Percentiles rank a stretch among this genome's conserved stretches.
Evolutionary conservation across 2,329 filamentous ascomycete genomes (phyloP).

Genomic region (Fusarium redolens): DNA sequence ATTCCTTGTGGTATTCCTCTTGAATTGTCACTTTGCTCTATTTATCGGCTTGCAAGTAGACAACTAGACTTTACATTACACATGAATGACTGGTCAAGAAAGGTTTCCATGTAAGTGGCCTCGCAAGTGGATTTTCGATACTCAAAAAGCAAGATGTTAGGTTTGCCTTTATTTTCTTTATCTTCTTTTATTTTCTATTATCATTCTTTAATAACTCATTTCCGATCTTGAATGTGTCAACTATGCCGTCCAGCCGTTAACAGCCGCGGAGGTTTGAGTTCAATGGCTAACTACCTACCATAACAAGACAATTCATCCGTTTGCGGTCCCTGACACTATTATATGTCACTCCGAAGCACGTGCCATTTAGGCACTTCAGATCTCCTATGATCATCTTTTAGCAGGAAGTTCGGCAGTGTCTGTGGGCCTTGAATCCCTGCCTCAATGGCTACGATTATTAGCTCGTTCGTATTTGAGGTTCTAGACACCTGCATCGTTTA

Average conservation of each 20-base stretch:
- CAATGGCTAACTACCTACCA: background rate
- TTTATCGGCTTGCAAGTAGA: background rate
- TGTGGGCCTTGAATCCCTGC: background rate
- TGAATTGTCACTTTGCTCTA: background rate
- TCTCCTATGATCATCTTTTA: background rate
- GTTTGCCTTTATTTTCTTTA: no score
- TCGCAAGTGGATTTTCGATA: no score
- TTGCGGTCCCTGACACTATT: background rate
- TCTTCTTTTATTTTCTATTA: no score
- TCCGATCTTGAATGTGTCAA: no score
- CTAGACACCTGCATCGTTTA: background rate
- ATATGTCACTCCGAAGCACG: background rate
- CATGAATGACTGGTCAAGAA: background rate
- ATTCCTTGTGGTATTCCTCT: background rate
- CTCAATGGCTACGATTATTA: background rate
- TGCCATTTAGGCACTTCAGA: background rate
- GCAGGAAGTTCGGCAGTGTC: background rate
- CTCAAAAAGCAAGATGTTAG: no score
- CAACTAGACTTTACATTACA: background rate
- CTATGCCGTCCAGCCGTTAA: background rate
- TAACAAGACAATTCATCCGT: background rate
- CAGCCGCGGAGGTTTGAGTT: background rate
- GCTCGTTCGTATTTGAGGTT: slow-evolving; percentile 6
- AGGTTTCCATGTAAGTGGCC: fast-evolving
- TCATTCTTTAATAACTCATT: background rate